Percentiles rank a stretch among this genome's conserved stretches.
These are phyloP conservation scores for Gracilaria domingensis DNA, from an alignment of 23 red algal species.

Conservation along the genomic window DNA sequence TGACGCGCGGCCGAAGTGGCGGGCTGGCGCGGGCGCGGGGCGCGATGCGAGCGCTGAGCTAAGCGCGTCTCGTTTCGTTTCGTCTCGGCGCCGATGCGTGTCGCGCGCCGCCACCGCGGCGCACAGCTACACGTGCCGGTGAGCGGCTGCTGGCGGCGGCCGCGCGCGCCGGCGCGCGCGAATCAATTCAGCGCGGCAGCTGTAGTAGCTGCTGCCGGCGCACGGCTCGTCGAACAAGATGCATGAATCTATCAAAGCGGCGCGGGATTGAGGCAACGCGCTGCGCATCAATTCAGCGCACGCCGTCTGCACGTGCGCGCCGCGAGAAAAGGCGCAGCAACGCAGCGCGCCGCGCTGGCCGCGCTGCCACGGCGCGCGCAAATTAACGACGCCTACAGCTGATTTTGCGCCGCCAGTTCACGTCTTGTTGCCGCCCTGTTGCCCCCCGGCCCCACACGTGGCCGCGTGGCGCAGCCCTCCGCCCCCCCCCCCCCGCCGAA, in stretches of 20 bases:
- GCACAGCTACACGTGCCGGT: slow-evolving; percentile 28
- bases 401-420: not conserved
- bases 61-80: not conserved
- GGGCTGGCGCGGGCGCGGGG: no score
- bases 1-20: not conserved
- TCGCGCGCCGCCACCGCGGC: not conserved
- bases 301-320: no score
- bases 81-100: no score
- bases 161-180: no score
- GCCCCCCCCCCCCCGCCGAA: no score
- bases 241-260: no score
- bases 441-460: not conserved
- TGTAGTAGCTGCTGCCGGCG: not conserved
- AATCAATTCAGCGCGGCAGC: not conserved
- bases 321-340: not conserved
- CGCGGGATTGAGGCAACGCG: not conserved
- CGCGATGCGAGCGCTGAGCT: not conserved
- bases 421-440: not conserved
- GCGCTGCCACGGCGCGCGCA: slow-evolving; percentile 4
- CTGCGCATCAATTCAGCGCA: not conserved
- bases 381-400: not conserved
- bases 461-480: no score
- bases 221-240: no score
- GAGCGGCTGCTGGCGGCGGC: no score
- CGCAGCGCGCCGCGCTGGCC: not conserved